A percentile compares a stretch with the other conserved stretches of the same genome.
Conservation (phyloP, 129 eudicot species). For the Artemisia annua region DNA sequence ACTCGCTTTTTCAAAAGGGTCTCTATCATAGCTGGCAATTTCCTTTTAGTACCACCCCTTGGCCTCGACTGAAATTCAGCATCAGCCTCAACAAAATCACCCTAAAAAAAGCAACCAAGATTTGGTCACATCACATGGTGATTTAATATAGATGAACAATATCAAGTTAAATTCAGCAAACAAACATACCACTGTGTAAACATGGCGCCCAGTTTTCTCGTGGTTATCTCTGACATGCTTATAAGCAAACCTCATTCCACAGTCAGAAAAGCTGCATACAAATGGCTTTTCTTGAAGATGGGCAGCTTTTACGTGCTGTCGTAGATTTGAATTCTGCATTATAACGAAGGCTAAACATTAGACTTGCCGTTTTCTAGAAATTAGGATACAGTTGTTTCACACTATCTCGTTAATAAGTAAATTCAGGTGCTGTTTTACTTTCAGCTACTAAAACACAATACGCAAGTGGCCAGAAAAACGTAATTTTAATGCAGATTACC, state of each 20-base stretch:
- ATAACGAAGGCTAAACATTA: not conserved
- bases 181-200: constrained; percentile 46
- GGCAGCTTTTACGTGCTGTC: constrained; percentile 67
- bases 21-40: constrained; percentile 54
- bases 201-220: constrained; percentile 70
- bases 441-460: no score
- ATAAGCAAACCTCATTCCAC: constrained; percentile 73
- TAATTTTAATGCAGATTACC: no score
- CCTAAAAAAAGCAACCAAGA: constrained; percentile 43
- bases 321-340: constrained; percentile 73
- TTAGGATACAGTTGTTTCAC: not conserved
- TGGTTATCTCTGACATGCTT: constrained; percentile 89
- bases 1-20: constrained; percentile 59
- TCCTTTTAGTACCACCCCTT: constrained; percentile 81
- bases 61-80: constrained; percentile 58
- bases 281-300: constrained; percentile 65
- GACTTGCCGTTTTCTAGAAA: not conserved
- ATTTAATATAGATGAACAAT: not conserved
- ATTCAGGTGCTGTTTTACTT: no score
- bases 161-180: not conserved
- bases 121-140: not conserved
- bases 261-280: constrained; percentile 63
- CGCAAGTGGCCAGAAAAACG: no score
- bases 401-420: not conserved
- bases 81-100: constrained; percentile 80